Percentiles rank a stretch among this genome's conserved stretches.
Evolutionary conservation across 208 protist species (phyloP).

Genomic region (Crithidia expoeki): DNA sequence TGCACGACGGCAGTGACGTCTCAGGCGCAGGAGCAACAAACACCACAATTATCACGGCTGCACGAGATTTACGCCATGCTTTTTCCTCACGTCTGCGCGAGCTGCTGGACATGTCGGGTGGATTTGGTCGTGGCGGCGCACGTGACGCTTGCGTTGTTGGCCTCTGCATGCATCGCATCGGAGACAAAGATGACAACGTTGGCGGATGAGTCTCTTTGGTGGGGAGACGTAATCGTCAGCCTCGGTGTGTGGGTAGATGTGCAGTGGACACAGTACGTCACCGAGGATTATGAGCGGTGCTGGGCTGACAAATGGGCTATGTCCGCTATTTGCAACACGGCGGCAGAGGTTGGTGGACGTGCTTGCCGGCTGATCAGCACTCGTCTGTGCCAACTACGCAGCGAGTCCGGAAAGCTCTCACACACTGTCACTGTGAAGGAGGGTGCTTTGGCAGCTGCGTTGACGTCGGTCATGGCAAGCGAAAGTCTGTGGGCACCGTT

Average conservation of each 20-base stretch:
- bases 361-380: constrained; percentile 19
- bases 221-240: background rate
- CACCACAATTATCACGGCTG: too few species aligned
- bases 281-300: background rate
- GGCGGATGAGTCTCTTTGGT: constrained; percentile 8
- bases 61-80: constrained; percentile 13
- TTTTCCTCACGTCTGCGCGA: constrained; percentile 12
- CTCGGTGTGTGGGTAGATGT: constrained; percentile 18
- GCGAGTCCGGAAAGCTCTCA: background rate
- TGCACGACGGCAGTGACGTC: background rate
- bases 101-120: constrained; percentile 21
- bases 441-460: background rate
- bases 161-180: background rate
- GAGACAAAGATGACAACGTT: background rate
- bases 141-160: constrained; percentile 23
- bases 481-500: constrained; percentile 25
- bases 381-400: constrained; percentile 3
- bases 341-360: constrained; percentile 9
- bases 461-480: background rate
- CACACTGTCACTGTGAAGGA: constrained; percentile 12
- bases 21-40: too few species aligned
- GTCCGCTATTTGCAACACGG: constrained; percentile 14
- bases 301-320: constrained; percentile 18
- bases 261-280: background rate
- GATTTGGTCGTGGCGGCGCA: constrained; percentile 30